A percentile compares a stretch with the other conserved stretches of the same genome.
Evolutionary conservation across 2,329 filamentous ascomycete genomes (phyloP).

Genomic region (Pseudopithomyces maydicus): DNA sequence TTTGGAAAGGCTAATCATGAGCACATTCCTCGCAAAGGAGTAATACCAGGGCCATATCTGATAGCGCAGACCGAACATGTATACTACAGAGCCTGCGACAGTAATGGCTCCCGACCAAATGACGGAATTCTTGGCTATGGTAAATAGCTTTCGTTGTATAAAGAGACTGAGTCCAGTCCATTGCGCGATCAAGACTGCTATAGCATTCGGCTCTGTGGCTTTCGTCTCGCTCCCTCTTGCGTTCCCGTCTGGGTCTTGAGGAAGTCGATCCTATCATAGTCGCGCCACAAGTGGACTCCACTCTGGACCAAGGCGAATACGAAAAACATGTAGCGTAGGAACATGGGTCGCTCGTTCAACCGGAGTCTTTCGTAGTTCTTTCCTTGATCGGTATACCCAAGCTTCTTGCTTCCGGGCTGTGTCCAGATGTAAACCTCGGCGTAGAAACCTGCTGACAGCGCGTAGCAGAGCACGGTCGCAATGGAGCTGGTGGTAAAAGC

Average conservation of each 20-base stretch:
- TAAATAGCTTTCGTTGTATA: conserved; percentile 14
- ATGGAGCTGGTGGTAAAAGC: conserved; percentile 65
- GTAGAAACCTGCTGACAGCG: conserved; percentile 78
- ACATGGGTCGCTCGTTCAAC: conserved; percentile 86
- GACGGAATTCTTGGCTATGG: conserved; percentile 22
- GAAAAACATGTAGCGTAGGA: conserved; percentile 73
- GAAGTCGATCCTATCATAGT: conserved; percentile 71
- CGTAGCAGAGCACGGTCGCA: conserved; percentile 77
- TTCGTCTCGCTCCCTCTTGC: conserved; percentile 16
- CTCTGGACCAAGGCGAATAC: conserved; percentile 74
- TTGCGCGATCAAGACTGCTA: conserved; percentile 19
- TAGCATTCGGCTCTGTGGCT: conserved; percentile 17
- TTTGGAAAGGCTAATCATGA: conserved; percentile 78
- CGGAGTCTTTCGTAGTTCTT: conserved; percentile 70
- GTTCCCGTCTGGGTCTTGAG: conserved; percentile 38
- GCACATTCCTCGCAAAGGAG: conserved; percentile 57
- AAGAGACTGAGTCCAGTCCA: too few relatives aligned
- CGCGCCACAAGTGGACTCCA: conserved; percentile 69
- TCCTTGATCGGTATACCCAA: conserved; percentile 74
- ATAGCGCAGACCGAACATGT: conserved; percentile 37
- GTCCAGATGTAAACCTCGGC: conserved; percentile 82
- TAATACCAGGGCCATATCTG: conserved; percentile 60
- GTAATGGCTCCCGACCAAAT: conserved; percentile 56
- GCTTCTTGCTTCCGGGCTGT: conserved; percentile 61
- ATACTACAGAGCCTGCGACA: conserved; percentile 24